Percentiles rank a stretch among this genome's conserved stretches.
These are phyloP conservation scores for Aspergillus spinulosporus DNA, from an alignment of 2,329 filamentous ascomycete species.

Conservation along the genomic window DNA sequence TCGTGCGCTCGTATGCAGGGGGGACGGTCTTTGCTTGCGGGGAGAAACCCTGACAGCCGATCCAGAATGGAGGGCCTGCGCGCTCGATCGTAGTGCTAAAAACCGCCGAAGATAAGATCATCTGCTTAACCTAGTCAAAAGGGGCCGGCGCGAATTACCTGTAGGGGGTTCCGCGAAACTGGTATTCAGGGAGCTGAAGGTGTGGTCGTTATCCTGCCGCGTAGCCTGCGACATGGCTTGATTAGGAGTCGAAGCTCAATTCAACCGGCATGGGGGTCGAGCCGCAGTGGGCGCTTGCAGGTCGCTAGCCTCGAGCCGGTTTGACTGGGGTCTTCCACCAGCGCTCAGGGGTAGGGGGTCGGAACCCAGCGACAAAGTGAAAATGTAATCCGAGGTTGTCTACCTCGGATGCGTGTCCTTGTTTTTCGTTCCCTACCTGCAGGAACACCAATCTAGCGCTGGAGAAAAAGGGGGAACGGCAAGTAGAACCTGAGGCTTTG, in stretches of 20 bases:
- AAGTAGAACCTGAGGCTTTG: neutral
- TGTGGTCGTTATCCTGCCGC: slow-evolving; percentile 33
- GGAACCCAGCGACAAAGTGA: neutral
- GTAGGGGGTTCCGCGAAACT: slow-evolving; percentile 8
- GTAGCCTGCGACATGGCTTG: slow-evolving; percentile 39
- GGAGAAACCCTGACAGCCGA: slow-evolving; percentile 23
- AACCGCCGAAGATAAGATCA: slow-evolving; percentile 37
- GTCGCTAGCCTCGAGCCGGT: slow-evolving; percentile 20
- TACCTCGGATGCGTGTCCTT: neutral
- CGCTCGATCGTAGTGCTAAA: slow-evolving; percentile 33
- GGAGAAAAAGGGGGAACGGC: slow-evolving; percentile 1
- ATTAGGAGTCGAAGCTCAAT: slow-evolving; percentile 21
- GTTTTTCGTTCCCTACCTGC: neutral
- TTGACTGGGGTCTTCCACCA: slow-evolving; percentile 14
- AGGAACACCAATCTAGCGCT: slow-evolving; percentile 6
- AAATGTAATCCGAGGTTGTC: neutral
- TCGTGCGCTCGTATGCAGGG: slow-evolving; percentile 33
- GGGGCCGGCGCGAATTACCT: slow-evolving; percentile 10
- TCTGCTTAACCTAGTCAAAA: slow-evolving; percentile 20
- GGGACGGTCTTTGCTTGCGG: slow-evolving; percentile 33
- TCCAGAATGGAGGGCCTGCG: slow-evolving; percentile 24
- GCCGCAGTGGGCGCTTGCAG: slow-evolving; percentile 16
- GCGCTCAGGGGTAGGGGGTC: slow-evolving; percentile 17
- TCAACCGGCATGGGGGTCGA: slow-evolving; percentile 15
- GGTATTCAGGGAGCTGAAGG: slow-evolving; percentile 20